phyloP scores from a whole-genome alignment of 495 filamentous ascomycete genomes.

The Penicillium robsamsonii region DNA sequence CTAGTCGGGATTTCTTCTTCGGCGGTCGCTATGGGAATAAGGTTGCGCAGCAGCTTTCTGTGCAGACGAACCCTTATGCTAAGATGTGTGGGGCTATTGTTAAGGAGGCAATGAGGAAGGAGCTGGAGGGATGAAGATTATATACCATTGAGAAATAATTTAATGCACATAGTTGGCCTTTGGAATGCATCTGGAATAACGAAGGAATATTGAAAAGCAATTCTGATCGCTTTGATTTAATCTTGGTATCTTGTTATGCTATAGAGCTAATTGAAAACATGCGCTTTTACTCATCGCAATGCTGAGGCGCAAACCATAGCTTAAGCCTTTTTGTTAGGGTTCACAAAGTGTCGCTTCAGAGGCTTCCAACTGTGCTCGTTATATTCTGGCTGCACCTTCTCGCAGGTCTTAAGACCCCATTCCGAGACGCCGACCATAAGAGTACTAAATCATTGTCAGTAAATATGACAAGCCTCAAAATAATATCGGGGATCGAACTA shows the following conservation, averaged over 20 bases:
- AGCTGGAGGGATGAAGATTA: conserved; percentile 41
- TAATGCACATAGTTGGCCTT: background rate
- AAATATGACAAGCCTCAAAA: background rate
- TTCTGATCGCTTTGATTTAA: conserved; percentile 1
- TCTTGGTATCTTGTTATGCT: conserved; percentile 4
- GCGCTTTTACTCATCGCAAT: background rate
- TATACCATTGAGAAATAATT: background rate
- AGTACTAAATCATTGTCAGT: conserved; percentile 43
- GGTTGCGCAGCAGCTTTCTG: conserved; percentile 71
- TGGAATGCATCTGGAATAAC: background rate
- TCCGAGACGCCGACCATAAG: conserved; percentile 90
- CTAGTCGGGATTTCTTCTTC: conserved; percentile 69
- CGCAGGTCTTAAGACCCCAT: conserved; percentile 81
- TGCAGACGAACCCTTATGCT: conserved; percentile 80
- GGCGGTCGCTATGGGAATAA: conserved; percentile 78
- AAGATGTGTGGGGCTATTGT: conserved; percentile 89
- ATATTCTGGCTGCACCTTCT: conserved; percentile 81
- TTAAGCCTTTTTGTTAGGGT: conserved; percentile 47
- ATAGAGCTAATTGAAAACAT: conserved; percentile 5
- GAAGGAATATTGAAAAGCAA: background rate
- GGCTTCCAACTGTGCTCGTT: conserved; percentile 83
- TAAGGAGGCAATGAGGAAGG: conserved; percentile 78
- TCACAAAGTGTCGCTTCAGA: conserved; percentile 73
- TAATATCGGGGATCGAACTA: conserved; percentile 15
- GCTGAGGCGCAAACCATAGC: background rate